These are phyloP conservation scores for Boletus sp. DNA, from an alignment of 1,284 basidiomycete species.

Conservation along the genomic window DNA sequence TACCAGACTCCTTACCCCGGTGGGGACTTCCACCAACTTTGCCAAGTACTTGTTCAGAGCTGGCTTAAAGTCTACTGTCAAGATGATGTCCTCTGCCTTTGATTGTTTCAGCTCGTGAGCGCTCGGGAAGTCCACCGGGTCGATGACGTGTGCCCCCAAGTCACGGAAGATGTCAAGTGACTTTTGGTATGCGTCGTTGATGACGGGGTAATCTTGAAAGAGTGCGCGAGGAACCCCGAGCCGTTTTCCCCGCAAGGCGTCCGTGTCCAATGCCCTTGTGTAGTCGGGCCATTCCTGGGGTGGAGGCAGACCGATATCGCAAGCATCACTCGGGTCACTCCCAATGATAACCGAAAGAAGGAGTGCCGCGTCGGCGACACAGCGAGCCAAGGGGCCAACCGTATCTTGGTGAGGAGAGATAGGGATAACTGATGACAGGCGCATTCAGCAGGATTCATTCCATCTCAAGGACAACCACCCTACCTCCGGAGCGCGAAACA, in stretches of 20 bases:
- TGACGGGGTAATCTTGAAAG: constrained; percentile 8
- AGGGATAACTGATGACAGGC: constrained; percentile 40
- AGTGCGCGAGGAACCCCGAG: constrained; percentile 41
- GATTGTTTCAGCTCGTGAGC: constrained; percentile 32
- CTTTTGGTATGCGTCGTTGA: constrained; percentile 34
- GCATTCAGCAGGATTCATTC: neutral
- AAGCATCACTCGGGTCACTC: constrained; percentile 39
- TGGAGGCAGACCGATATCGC: constrained; percentile 42
- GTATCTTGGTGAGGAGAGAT: constrained; percentile 50
- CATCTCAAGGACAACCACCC: neutral
- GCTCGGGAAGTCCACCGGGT: constrained; percentile 42
- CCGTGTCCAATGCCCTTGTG: constrained; percentile 34
- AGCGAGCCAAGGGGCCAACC: constrained; percentile 45
- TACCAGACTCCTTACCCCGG: constrained; percentile 31
- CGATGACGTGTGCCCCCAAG: constrained; percentile 41
- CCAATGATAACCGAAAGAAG: constrained; percentile 44
- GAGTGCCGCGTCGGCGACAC: constrained; percentile 44
- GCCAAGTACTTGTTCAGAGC: constrained; percentile 38
- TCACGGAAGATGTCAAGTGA: constrained; percentile 37
- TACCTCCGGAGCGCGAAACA: constrained; percentile 49
- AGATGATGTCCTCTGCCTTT: constrained; percentile 36
- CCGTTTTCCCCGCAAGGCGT: constrained; percentile 38
- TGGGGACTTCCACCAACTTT: constrained; percentile 27
- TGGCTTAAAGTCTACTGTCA: constrained; percentile 42
- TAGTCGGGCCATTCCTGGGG: constrained; percentile 40